Base-by-base conservation (phyloP, 2,329 filamentous ascomycete species). In the Thelonectria blattea region DNA sequence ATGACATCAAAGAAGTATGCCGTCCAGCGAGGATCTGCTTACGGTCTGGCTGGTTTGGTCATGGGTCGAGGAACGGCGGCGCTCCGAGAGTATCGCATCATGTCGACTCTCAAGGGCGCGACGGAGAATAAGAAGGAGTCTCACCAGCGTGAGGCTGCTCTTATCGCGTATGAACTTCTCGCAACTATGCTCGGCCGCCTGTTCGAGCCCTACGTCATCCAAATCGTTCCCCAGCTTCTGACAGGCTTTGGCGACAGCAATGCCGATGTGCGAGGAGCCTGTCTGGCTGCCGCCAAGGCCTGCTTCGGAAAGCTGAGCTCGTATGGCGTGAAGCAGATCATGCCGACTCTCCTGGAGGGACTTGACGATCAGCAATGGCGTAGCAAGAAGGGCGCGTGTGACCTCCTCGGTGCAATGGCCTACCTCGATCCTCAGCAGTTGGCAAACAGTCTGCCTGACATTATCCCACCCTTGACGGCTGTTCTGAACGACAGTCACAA, bases 401-500 rank as follows among this genome's bases (percentile, higher is more conserved):
- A 99, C 74, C 88, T 97, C 24, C 85, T 99, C 14, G 95, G 95
- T 74, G 95, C 95, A 64, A 99, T 99, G 95, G 96, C 95, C 5
- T 99, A 99, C 74, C 86, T 99, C 32, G 95, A 98, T 74, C 94
- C 96, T 8, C 91, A 97, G 66, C 95, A 99, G 75, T 85, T 99
- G 17, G 93, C 95, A 1, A 85, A 90, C 68, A 98, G 93, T 74
- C 80, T 99, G 70, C 95, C 95, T 2, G 93, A 96, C 58, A 99
- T 99, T 68, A 99, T 99, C 67, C 95, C 96, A 24, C 94, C 96
- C 15, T 83, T 99, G 58, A 98, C 96, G 1, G 88, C 90, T 47
- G 95, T 98, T 3, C 81, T 99, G 60, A 99, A 97, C 68, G 95
- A 99, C 80, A 97, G 92, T 71, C 95, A 99, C 80, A 99, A 99